A percentile compares a stretch with the other conserved stretches of the same genome.
phyloP scores from a whole-genome alignment of 1,284 basidiomycete species.

The Pascua guehoae region DNA sequence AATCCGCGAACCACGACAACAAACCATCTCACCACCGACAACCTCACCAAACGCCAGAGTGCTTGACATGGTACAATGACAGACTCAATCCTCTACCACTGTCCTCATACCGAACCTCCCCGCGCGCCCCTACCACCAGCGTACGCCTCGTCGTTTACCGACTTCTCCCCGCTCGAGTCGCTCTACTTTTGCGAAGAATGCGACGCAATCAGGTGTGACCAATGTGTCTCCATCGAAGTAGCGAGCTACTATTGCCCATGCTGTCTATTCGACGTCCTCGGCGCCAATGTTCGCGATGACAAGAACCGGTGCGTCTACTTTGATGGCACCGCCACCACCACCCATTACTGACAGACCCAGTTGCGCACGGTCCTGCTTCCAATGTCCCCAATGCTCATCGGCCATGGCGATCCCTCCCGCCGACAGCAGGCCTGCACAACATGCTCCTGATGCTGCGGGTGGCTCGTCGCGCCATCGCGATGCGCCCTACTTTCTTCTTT shows the following conservation, averaged over 20 bases:
- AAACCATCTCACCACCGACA: not conserved
- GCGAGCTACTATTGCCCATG: slow-evolving; percentile 97
- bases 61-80: not conserved
- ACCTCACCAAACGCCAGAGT: not conserved
- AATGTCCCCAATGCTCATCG: slow-evolving; percentile 85
- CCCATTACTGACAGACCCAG: slow-evolving; percentile 51
- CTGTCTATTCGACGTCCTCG: slow-evolving; percentile 98
- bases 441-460: not conserved
- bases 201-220: slow-evolving; percentile 86
- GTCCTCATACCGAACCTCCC: slow-evolving; percentile 49
- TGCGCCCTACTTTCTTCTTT: slow-evolving; percentile 87
- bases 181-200: slow-evolving; percentile 99
- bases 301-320: slow-evolving; percentile 69
- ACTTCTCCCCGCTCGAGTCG: slow-evolving; percentile 74
- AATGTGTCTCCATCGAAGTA: slow-evolving; percentile 87
- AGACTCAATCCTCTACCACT: slow-evolving; percentile 37
- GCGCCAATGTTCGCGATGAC: slow-evolving; percentile 89
- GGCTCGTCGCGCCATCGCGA: slow-evolving; percentile 50
- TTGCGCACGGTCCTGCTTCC: slow-evolving; percentile 96
- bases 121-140: slow-evolving; percentile 58
- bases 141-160: slow-evolving; percentile 67
- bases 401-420: slow-evolving; percentile 59
- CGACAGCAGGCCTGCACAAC: not conserved
- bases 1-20: too few species aligned
- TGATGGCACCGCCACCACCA: too few species aligned